Conservation (phyloP, 148 eudicot genomes). For the Camellia sinensis region DNA sequence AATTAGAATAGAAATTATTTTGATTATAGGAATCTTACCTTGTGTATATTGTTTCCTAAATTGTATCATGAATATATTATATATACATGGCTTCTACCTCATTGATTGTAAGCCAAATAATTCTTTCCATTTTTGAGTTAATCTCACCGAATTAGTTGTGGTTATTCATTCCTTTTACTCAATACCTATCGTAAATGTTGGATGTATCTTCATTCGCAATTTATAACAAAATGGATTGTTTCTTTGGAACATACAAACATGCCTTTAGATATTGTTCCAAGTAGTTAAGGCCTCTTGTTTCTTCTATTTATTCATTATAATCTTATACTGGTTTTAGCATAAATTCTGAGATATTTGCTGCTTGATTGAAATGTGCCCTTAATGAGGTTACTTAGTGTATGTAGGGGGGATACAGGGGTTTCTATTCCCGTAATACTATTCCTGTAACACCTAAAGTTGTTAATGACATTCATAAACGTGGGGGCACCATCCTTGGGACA, state of each 20-base stretch:
- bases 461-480: conserved; percentile 25
- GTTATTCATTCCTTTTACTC: too few species aligned
- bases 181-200: neutral
- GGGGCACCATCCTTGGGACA: conserved; percentile 26
- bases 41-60: too few species aligned
- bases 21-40: too few species aligned
- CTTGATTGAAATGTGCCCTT: neutral
- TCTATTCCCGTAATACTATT: conserved; percentile 23
- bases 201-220: neutral
- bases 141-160: too few species aligned
- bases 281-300: neutral
- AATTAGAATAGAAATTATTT: too few species aligned
- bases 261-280: neutral
- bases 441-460: conserved; percentile 17
- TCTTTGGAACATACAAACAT: neutral
- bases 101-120: too few species aligned
- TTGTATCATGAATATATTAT: too few species aligned
- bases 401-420: conserved; percentile 27
- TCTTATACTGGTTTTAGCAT: neutral
- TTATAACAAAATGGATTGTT: neutral
- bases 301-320: too few species aligned
- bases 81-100: too few species aligned
- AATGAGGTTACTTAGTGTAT: neutral
- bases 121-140: too few species aligned
- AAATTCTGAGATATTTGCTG: neutral